Base-by-base conservation (phyloP, 1,139 yeast species). In the Geotrichum histeridarum region DNA sequence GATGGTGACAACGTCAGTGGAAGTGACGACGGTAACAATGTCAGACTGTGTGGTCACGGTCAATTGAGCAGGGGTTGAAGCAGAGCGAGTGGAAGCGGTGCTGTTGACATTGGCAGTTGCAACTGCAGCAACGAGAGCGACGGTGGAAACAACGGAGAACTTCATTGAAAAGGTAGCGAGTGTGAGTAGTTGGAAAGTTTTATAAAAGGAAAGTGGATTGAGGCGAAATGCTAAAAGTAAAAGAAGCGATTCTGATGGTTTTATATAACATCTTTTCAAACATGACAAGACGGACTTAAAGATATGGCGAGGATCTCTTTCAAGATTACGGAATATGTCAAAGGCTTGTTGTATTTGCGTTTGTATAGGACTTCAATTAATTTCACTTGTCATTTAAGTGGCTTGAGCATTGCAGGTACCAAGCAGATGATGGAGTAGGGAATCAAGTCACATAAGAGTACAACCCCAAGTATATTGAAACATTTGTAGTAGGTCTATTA, bases 141-240 rank as follows among this genome's bases (percentile, higher is more conserved):
- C 54, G 55, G 63, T 61, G 59, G 63, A 61, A 57, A 64, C 63
- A 59, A 64, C 47, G 53, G 67, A 58, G 68, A 66, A 67, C 65
- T 67, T 66, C 72, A 69, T 69, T 64, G 55, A 61, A 53, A 35
- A 42, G 12, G n/a, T 50, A 45, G 44, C 42, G 54, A 33, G 42
- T 22, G 50, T 37, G 37, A 14, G 17, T 37, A 37, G 43, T 37
- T 47, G 50, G n/a, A 42, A 41, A 30, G 18, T 22, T 37, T 45
- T 41, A 33, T n/a, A 50, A 50, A 37, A 53, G 7, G 22, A 11
- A 37, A 22, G 39, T 41, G 17, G n/a, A n/a, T 35, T 32, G 42
- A 37, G 32, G 31, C 32, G 32, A 50, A 32, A 22, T 38, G 27
- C 15, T 14, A 38, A 51, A 44, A 50, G 37, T 7, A 9, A 12